Conservation (phyloP, 257 asterid genomes). For the Cynanchum wilfordii region DNA sequence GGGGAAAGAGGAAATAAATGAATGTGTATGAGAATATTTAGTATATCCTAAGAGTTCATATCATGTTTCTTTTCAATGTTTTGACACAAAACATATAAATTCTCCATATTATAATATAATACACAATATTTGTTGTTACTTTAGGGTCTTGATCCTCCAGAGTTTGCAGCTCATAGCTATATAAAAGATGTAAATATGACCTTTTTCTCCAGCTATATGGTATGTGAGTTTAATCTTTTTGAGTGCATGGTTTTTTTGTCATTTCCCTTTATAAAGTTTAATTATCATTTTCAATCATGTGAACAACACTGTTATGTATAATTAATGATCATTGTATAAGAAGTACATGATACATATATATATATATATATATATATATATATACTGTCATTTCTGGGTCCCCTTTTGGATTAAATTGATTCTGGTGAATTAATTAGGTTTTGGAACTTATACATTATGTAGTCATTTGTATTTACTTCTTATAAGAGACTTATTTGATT, state of each 20-base stretch:
- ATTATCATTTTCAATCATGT: neutral
- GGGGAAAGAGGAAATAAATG: slow-evolving; percentile 1
- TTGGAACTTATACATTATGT: neutral
- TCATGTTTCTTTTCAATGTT: neutral
- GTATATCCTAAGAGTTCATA: neutral
- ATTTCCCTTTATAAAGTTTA: neutral
- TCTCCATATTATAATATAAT: neutral
- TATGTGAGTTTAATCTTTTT: neutral
- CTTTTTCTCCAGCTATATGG: neutral
- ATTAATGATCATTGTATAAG: neutral
- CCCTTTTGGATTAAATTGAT: neutral
- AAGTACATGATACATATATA: no score
- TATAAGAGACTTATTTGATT: no score
- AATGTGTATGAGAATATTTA: neutral
- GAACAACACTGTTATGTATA: neutral
- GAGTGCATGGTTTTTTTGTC: neutral
- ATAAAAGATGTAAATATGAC: neutral
- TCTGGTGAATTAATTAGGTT: neutral
- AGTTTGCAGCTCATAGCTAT: neutral
- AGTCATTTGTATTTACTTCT: no score
- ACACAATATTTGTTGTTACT: neutral
- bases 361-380: no score
- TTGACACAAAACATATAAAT: neutral
- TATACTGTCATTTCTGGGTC: neutral
- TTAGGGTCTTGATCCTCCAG: neutral